phyloP scores from a whole-genome alignment of 257 asterid genomes.

The Striga asiatica region DNA sequence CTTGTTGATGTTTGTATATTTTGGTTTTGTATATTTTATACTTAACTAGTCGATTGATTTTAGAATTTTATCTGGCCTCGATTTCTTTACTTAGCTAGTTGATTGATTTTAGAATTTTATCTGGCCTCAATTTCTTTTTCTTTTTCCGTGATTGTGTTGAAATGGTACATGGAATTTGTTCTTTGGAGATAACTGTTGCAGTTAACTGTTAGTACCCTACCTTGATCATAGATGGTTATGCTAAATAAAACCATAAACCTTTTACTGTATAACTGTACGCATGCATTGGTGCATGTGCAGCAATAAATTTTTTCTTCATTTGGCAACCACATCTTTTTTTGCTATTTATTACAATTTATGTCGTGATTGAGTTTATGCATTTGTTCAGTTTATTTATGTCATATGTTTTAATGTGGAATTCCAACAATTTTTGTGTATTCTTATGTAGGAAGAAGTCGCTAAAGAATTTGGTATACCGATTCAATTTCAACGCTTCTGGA shows the following conservation, averaged over 20 bases:
- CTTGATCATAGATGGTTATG: background rate
- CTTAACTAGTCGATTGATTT: background rate
- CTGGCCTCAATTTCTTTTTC: background rate
- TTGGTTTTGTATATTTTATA: background rate
- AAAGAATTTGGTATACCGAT: constrained; percentile 79
- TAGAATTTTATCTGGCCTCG: background rate
- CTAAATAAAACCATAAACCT: background rate
- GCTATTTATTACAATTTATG: background rate
- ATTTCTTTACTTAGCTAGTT: background rate
- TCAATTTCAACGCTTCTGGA: constrained; percentile 86
- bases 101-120: background rate
- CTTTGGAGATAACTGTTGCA: background rate
- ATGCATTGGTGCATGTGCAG: background rate
- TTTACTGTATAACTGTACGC: background rate
- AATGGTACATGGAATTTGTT: constrained; percentile 4
- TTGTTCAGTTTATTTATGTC: background rate
- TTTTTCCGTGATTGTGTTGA: constrained; percentile 11
- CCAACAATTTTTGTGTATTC: background rate
- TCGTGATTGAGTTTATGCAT: background rate
- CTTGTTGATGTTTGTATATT: background rate
- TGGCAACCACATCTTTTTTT: background rate
- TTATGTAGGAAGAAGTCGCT: constrained; percentile 83
- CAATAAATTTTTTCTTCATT: background rate
- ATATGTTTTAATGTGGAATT: background rate
- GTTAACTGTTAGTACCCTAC: background rate